Percentiles rank a stretch among this genome's conserved stretches.
phyloP scores from a whole-genome alignment of 2,329 filamentous ascomycete species.

The Colletotrichum melonis region DNA sequence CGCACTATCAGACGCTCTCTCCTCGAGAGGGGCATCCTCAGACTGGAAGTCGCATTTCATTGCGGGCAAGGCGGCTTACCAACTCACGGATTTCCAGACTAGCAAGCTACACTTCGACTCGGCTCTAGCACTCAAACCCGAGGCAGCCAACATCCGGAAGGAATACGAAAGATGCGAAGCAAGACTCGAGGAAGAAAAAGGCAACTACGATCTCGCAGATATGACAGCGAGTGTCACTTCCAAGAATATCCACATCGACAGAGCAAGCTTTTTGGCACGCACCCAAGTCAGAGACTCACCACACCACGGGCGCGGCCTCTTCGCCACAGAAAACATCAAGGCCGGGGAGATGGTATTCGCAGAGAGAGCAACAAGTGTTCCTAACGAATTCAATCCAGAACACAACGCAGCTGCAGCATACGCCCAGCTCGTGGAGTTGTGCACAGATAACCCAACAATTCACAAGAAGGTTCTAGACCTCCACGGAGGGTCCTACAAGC shows the following conservation, averaged over 20 bases:
- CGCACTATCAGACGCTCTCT: conserved; percentile 46
- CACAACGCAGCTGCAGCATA: conserved; percentile 56
- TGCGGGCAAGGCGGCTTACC: conserved; percentile 48
- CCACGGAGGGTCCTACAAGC: conserved; percentile 48
- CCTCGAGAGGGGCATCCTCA: conserved; percentile 37
- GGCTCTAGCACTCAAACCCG: conserved; percentile 40
- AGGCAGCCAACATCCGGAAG: conserved; percentile 35
- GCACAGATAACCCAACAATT: conserved; percentile 52
- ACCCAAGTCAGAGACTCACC: conserved; percentile 46
- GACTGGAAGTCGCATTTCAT: conserved; percentile 49
- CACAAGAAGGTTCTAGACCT: conserved; percentile 48
- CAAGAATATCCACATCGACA: conserved; percentile 36
- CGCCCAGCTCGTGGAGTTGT: conserved; percentile 51
- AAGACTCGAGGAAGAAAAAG: conserved; percentile 27
- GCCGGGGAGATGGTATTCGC: conserved; percentile 54
- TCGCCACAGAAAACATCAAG: conserved; percentile 49
- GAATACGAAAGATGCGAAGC: conserved; percentile 36
- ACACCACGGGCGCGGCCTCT: conserved; percentile 54
- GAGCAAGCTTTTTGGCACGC: conserved; percentile 47
- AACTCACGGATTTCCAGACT: conserved; percentile 43
- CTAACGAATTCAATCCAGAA: conserved; percentile 54
- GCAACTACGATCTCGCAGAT: conserved; percentile 34
- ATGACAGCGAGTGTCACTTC: conserved; percentile 33
- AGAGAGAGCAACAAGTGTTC: conserved; percentile 54
- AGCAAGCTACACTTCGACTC: conserved; percentile 40